Evolutionary conservation across 202 grass and related monocot species (phyloP).

Genomic region (Panicum hallii): DNA sequence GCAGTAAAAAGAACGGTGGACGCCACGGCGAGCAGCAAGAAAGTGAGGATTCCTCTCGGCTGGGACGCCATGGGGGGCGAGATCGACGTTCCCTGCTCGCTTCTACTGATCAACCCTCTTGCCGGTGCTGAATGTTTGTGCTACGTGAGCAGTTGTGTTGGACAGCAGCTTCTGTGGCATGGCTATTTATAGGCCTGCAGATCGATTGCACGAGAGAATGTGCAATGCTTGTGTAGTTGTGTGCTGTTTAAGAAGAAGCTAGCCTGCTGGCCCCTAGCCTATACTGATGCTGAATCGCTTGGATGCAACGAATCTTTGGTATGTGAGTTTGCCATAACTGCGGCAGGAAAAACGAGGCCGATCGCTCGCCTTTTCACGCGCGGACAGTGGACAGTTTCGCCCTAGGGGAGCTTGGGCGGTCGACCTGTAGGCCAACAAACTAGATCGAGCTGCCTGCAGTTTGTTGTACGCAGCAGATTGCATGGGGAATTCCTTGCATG

Average conservation of each 20-base stretch:
- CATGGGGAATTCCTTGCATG: background rate
- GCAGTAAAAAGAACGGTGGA: slow-evolving; percentile 37
- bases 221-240: background rate
- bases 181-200: slow-evolving; percentile 38
- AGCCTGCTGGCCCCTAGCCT: background rate
- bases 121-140: background rate
- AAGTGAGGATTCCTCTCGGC: slow-evolving; percentile 35
- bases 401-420: background rate
- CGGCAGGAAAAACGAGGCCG: slow-evolving; percentile 46
- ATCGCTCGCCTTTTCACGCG: slow-evolving; percentile 53
- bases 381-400: slow-evolving; percentile 29
- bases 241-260: slow-evolving; percentile 14
- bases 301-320: slow-evolving; percentile 51
- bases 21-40: slow-evolving; percentile 45
- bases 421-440: background rate
- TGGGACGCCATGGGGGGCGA: slow-evolving; percentile 37
- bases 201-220: slow-evolving; percentile 27
- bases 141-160: background rate
- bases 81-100: slow-evolving; percentile 1
- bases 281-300: slow-evolving; percentile 38
- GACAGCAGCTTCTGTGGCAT: background rate
- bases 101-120: background rate
- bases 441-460: slow-evolving; percentile 36
- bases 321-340: slow-evolving; percentile 37
- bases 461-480: slow-evolving; percentile 17